Conservation (phyloP, 2,329 filamentous ascomycete genomes). For the Elsinoe perseae region DNA sequence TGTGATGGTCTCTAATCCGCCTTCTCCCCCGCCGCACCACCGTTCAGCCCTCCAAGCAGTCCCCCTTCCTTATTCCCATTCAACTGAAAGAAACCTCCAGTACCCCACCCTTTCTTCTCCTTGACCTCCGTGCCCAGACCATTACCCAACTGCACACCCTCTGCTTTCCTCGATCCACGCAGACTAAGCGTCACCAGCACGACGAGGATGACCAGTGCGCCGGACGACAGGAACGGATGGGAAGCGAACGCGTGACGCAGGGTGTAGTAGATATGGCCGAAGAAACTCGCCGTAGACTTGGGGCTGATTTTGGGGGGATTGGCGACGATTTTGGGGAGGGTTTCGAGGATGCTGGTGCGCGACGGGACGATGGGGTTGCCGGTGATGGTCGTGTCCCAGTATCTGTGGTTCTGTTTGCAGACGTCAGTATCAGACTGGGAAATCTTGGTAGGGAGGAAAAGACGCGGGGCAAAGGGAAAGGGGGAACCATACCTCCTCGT, state of each 20-base stretch:
- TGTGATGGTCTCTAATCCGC: slow-evolving; percentile 6
- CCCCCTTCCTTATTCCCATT: slow-evolving; percentile 3
- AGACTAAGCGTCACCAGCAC: background rate
- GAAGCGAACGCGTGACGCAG: slow-evolving; percentile 34
- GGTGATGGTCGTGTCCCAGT: slow-evolving; percentile 87
- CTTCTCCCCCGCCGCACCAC: slow-evolving; percentile 13
- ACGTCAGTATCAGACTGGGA: slow-evolving; percentile 25
- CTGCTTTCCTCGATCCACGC: background rate
- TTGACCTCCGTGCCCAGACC: background rate
- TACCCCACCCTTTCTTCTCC: slow-evolving; percentile 9
- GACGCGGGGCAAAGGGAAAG: background rate
- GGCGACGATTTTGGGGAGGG: slow-evolving; percentile 62
- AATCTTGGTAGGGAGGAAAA: background rate
- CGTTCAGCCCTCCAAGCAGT: background rate
- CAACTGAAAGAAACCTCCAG: slow-evolving; percentile 14
- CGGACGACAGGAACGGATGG: slow-evolving; percentile 42
- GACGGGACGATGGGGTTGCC: slow-evolving; percentile 85
- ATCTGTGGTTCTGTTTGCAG: slow-evolving; percentile 66
- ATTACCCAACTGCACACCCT: background rate
- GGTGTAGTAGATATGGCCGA: slow-evolving; percentile 59
- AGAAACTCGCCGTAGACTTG: slow-evolving; percentile 66
- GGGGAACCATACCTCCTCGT: slow-evolving; percentile 72
- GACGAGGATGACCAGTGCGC: slow-evolving; percentile 41
- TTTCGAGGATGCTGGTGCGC: slow-evolving; percentile 84
- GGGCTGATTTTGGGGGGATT: slow-evolving; percentile 63